Evolutionary conservation across 768 basidiomycete species (phyloP), one percentile per base, ranked within the genome.

Genomic region (Sporobolomyces roseus): DNA sequence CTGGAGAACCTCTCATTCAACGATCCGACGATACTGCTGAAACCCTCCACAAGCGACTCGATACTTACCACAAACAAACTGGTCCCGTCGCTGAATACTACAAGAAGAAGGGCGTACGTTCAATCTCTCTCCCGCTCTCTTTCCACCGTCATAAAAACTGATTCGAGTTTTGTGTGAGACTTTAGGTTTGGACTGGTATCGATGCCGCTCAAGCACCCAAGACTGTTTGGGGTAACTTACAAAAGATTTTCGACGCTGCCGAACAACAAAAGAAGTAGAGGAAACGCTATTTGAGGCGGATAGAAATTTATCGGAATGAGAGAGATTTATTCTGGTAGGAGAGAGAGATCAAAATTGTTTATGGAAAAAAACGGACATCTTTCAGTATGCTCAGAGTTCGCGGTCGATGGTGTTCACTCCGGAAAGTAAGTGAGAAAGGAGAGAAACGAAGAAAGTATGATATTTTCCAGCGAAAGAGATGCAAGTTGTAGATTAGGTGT

Each of bases 1-100:
- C 93, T 5, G 96, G 96, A 65, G 94, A 99, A 80, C 90, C 92
- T 43, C 85, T 99, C 73, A 88, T 94, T 76, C 94, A 97, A 79
- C 89, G 96, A 71, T 92, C 93, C 13, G 96, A 99, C 79, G 96
- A 99, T 81, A 99, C 97, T 73, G 90, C 92, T 69, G 91, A 96
- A 79, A 91, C 93, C 17, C 84, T 99, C 61, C 85, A 86, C 74
- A 96, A 93, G 81, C 89, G 96, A 48, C 83, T 99, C 64, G 74
- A 79, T 4, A 85, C 90, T n/a, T 98, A 88, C 83, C 96, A 99
- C 82, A 79, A 83, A 38, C 93, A 96, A 80, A 99, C 96, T 19
- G 90, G 89, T 3, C 94, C 96, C 33, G 96, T 99, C 35, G 88
- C 91, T 21, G 91, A 91, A 51, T 97, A 96, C 83, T 99, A 99